A percentile compares a stretch with the other conserved stretches of the same genome.
Conservation (phyloP, 148 eudicot genomes). For the Amaranthus palmeri region DNA sequence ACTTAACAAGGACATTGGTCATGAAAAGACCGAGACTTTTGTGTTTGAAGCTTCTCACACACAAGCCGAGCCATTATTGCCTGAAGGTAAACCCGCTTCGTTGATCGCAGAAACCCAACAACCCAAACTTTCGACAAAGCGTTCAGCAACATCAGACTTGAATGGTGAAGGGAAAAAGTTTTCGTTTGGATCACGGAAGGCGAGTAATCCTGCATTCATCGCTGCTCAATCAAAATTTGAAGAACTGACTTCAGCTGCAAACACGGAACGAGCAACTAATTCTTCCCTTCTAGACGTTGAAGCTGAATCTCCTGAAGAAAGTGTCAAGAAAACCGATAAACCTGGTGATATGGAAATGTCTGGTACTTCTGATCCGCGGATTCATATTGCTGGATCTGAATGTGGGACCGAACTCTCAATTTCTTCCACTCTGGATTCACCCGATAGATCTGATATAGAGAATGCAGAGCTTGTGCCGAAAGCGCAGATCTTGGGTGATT, state of each 20-base stretch:
- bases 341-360: slow-evolving; percentile 30
- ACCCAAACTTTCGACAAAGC: slow-evolving; percentile 37
- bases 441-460: slow-evolving; percentile 54
- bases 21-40: slow-evolving; percentile 26
- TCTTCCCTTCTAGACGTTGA: slow-evolving; percentile 29
- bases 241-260: slow-evolving; percentile 45
- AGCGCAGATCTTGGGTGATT: slow-evolving; percentile 29
- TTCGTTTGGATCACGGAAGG: slow-evolving; percentile 47
- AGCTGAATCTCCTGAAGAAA: slow-evolving; percentile 36
- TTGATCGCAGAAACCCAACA: slow-evolving; percentile 37
- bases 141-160: slow-evolving; percentile 41
- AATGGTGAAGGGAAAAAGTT: slow-evolving; percentile 59
- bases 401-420: slow-evolving; percentile 91
- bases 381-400: slow-evolving; percentile 58
- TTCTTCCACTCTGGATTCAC: slow-evolving; percentile 88
- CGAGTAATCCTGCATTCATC: slow-evolving; percentile 62
- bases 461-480: slow-evolving; percentile 35
- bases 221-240: slow-evolving; percentile 71
- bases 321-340: slow-evolving; percentile 28
- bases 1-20: slow-evolving; percentile 12
- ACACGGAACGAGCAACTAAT: slow-evolving; percentile 32
- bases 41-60: slow-evolving; percentile 16
- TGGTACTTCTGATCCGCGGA: slow-evolving; percentile 25
- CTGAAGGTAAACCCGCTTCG: slow-evolving; percentile 26
- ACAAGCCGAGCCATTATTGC: slow-evolving; percentile 22